Evolutionary conservation across 352 stramenopile species (phyloP).

Genomic region (Elongisporangium undulatum): DNA sequence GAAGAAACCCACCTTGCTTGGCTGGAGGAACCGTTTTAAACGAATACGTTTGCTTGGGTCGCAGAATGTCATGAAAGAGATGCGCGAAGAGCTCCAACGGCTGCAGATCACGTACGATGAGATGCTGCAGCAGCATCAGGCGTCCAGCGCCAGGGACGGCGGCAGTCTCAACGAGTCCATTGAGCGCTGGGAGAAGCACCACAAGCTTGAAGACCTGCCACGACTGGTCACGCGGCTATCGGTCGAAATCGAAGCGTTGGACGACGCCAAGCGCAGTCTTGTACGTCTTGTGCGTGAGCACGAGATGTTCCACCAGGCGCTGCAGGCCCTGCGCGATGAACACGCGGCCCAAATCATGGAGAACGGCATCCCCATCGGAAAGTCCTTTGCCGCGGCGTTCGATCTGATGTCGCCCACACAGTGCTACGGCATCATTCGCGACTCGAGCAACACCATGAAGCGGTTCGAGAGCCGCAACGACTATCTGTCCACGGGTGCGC

Average conservation of each 20-base stretch:
- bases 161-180: constrained; percentile 6
- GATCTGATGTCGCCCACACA: constrained; percentile 12
- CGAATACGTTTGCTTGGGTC: background rate
- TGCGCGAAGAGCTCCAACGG: constrained; percentile 48
- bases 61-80: constrained; percentile 18
- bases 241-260: constrained; percentile 28
- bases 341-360: constrained; percentile 11
- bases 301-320: constrained; percentile 24
- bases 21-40: background rate
- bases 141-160: constrained; percentile 12
- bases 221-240: constrained; percentile 26
- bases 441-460: constrained; percentile 51
- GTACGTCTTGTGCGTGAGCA: constrained; percentile 24
- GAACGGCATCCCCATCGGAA: constrained; percentile 25
- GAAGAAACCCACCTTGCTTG: background rate
- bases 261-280: constrained; percentile 35
- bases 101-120: constrained; percentile 38
- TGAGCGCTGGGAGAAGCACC: constrained; percentile 6
- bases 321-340: constrained; percentile 5
- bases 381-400: constrained; percentile 27
- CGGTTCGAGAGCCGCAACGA: constrained; percentile 27
- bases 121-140: constrained; percentile 19
- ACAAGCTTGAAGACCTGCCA: constrained; percentile 2
- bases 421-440: constrained; percentile 48
- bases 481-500: constrained; percentile 31